Percentiles rank a stretch among this genome's conserved stretches.
Conservation (phyloP, 768 basidiomycete genomes). For the Pholiota molesta region DNA sequence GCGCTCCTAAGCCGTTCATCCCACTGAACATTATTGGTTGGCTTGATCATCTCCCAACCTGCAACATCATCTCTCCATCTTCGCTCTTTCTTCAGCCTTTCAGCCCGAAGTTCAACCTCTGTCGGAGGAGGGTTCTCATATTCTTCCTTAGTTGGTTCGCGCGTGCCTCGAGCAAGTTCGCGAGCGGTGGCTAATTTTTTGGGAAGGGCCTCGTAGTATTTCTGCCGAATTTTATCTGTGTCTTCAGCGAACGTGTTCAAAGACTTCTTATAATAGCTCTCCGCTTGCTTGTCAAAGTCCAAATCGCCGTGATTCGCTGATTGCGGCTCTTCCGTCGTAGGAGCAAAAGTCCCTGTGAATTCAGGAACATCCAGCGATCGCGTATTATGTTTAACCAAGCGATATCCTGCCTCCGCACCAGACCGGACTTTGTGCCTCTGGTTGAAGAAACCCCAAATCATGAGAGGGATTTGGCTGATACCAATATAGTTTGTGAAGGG, state of each 20-base stretch:
- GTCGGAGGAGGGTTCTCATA: slow-evolving; percentile 75
- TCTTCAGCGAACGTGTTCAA: slow-evolving; percentile 52
- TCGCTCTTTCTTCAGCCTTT: slow-evolving; percentile 87
- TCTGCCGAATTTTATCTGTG: slow-evolving; percentile 68
- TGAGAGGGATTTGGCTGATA: slow-evolving; percentile 80
- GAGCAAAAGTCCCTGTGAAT: slow-evolving; percentile 24
- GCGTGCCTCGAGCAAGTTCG: slow-evolving; percentile 68
- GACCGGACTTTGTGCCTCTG: slow-evolving; percentile 76
- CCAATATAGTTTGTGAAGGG: slow-evolving; percentile 79
- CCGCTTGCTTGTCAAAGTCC: slow-evolving; percentile 71
- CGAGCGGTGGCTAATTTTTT: slow-evolving; percentile 72
- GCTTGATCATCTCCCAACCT: slow-evolving; percentile 80
- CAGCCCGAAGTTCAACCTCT: slow-evolving; percentile 86
- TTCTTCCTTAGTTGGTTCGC: slow-evolving; percentile 90
- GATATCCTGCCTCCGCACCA: slow-evolving; percentile 83
- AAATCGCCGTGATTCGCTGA: slow-evolving; percentile 53
- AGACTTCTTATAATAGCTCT: slow-evolving; percentile 71
- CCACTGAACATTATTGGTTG: slow-evolving; percentile 70
- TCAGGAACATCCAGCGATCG: slow-evolving; percentile 58
- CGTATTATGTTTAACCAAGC: slow-evolving; percentile 62
- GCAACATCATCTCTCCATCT: slow-evolving; percentile 80
- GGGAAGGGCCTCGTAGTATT: slow-evolving; percentile 76
- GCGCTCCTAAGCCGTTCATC: slow-evolving; percentile 68
- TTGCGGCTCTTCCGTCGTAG: slow-evolving; percentile 21
- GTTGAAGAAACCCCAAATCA: slow-evolving; percentile 94